These are phyloP conservation scores for Fusarium proliferatum DNA, from an alignment of 2,329 filamentous ascomycete species.

Conservation along the genomic window DNA sequence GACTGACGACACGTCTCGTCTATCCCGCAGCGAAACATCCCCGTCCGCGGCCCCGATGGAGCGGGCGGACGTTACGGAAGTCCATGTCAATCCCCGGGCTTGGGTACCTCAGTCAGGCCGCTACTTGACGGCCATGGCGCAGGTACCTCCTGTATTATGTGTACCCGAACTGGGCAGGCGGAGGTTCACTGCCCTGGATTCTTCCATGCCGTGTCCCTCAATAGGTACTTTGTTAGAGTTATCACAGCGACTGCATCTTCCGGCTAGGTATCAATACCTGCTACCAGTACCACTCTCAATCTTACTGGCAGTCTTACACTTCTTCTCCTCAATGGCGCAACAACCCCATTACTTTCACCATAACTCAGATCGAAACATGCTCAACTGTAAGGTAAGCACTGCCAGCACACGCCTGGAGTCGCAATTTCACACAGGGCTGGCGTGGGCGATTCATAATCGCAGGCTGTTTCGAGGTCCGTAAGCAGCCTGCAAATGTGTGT, in stretches of 20 bases:
- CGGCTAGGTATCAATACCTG: neutral
- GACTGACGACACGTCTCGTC: neutral
- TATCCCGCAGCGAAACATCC: constrained; percentile 10
- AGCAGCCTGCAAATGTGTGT: constrained; percentile 19
- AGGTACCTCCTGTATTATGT: constrained; percentile 24
- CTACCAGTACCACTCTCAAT: neutral
- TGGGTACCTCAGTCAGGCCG: constrained; percentile 35
- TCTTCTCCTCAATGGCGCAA: constrained; percentile 8
- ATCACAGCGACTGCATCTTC: constrained; percentile 13
- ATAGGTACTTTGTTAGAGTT: neutral
- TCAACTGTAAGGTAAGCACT: constrained; percentile 16
- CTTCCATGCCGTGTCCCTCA: neutral
- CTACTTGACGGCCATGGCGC: neutral
- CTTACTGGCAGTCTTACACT: neutral
- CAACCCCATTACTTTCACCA: neutral
- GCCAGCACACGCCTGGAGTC: constrained; percentile 4
- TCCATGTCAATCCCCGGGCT: constrained; percentile 29
- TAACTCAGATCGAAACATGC: neutral
- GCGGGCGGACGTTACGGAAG: constrained; percentile 9
- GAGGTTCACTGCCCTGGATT: constrained; percentile 18
- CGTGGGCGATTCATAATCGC: constrained; percentile 41
- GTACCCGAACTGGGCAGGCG: constrained; percentile 27
- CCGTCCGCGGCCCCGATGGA: constrained; percentile 27
- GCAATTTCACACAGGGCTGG: constrained; percentile 38
- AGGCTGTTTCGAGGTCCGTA: constrained; percentile 27